Conservation (phyloP, 768 basidiomycete species). For the Xerocomellus chrysenteron region DNA sequence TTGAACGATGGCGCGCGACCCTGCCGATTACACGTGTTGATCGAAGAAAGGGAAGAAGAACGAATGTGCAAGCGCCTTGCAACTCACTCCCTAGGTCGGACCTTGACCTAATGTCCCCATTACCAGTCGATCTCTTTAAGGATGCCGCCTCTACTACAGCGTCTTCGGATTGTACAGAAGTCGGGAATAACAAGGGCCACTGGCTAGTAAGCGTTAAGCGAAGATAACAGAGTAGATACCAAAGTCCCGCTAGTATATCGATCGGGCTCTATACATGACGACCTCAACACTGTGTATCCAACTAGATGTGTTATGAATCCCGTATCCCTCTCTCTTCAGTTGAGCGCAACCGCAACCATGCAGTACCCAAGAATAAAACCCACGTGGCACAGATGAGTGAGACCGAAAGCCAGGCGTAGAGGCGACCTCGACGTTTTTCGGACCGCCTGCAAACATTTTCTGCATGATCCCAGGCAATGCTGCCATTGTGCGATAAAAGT, state of each 20-base stretch:
- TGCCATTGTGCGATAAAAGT: conserved; percentile 5
- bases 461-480: conserved; percentile 7
- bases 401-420: conserved; percentile 46
- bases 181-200: conserved; percentile 31
- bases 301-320: not conserved
- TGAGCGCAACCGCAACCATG: conserved; percentile 54
- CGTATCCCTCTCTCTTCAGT: conserved; percentile 32
- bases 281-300: not conserved
- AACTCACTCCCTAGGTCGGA: conserved; percentile 4
- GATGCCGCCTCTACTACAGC: conserved; percentile 29
- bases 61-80: conserved; percentile 3
- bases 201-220: conserved; percentile 31
- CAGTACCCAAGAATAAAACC: conserved; percentile 63
- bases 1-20: conserved; percentile 33
- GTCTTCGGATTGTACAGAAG: conserved; percentile 33
- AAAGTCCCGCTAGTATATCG: not conserved
- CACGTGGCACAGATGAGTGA: conserved; percentile 52
- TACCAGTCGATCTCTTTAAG: conserved; percentile 23
- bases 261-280: not conserved
- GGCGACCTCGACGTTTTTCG: conserved; percentile 48
- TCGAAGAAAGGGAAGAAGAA: conserved; percentile 15
- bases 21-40: conserved; percentile 15
- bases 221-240: conserved; percentile 6
- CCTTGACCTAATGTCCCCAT: conserved; percentile 15
- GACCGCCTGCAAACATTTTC: conserved; percentile 23